Evolutionary conservation across 106 monocot genomes (phyloP).

Genomic region (Narthecium ossifragum): DNA sequence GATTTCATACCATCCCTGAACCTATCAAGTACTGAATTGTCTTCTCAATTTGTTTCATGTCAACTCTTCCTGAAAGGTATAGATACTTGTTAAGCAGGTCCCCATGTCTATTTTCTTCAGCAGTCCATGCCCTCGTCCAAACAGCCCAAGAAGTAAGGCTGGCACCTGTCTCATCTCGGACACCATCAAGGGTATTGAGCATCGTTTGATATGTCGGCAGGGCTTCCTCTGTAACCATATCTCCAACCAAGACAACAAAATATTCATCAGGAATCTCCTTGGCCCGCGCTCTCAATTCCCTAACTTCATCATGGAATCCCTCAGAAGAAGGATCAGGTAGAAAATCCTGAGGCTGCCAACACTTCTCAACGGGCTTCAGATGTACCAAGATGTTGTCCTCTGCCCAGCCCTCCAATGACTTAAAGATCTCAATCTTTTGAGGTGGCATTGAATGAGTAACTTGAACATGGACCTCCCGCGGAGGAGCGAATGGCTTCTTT

Average conservation of each 20-base stretch:
- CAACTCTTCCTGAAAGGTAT: constrained; percentile 57
- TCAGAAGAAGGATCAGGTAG: constrained; percentile 46
- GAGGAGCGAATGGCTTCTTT: constrained; percentile 44
- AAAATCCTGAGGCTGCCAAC: constrained; percentile 68
- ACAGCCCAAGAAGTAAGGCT: constrained; percentile 57
- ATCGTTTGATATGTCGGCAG: constrained; percentile 63
- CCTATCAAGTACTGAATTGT: constrained; percentile 67
- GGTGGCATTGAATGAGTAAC: constrained; percentile 59
- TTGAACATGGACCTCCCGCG: constrained; percentile 56
- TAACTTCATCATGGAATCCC: constrained; percentile 36
- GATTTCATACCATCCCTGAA: constrained; percentile 60
- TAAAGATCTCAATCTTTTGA: constrained; percentile 56
- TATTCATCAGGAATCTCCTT: constrained; percentile 65
- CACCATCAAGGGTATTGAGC: constrained; percentile 59
- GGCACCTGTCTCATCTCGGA: constrained; percentile 55
- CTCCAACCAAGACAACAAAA: constrained; percentile 57
- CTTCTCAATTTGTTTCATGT: constrained; percentile 57
- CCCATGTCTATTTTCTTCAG: constrained; percentile 63
- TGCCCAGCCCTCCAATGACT: constrained; percentile 45
- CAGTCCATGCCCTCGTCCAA: constrained; percentile 68
- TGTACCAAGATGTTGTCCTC: constrained; percentile 36
- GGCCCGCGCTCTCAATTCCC: constrained; percentile 35
- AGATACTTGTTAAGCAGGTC: constrained; percentile 60
- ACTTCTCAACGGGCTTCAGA: constrained; percentile 59
- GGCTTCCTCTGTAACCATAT: constrained; percentile 65